phyloP scores from a whole-genome alignment of 345 rosid genomes.

The Atalantia buxifolia region DNA sequence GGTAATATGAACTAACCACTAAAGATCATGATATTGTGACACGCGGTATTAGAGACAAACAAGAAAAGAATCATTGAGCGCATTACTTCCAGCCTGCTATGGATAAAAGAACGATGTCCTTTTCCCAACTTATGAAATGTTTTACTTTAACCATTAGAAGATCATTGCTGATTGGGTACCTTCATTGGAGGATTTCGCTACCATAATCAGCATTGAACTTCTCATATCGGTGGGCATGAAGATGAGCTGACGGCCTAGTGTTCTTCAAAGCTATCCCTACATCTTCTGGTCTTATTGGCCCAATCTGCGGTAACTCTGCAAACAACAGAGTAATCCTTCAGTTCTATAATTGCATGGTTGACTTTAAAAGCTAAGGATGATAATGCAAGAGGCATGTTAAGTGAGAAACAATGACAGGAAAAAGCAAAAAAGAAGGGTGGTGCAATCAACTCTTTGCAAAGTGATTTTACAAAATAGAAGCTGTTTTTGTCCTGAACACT shows the following conservation, averaged over 20 bases:
- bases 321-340: neutral
- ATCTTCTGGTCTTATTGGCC: constrained; percentile 64
- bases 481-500: neutral
- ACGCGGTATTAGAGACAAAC: neutral
- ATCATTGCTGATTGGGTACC: neutral
- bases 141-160: neutral
- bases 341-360: neutral
- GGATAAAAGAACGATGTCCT: neutral
- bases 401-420: neutral
- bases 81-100: neutral
- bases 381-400: neutral
- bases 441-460: neutral
- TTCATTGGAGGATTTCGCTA: constrained; percentile 72
- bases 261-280: constrained; percentile 73
- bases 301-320: constrained; percentile 82
- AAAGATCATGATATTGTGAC: neutral
- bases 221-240: constrained; percentile 75
- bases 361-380: neutral
- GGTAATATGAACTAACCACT: neutral
- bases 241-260: constrained; percentile 96
- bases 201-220: constrained; percentile 92
- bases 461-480: too few relatives aligned
- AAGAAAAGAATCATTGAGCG: neutral
- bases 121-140: neutral
- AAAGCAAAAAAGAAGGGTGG: neutral